phyloP scores from a whole-genome alignment of 192 early-diverging fungal species.

The Podila verticillata region DNA sequence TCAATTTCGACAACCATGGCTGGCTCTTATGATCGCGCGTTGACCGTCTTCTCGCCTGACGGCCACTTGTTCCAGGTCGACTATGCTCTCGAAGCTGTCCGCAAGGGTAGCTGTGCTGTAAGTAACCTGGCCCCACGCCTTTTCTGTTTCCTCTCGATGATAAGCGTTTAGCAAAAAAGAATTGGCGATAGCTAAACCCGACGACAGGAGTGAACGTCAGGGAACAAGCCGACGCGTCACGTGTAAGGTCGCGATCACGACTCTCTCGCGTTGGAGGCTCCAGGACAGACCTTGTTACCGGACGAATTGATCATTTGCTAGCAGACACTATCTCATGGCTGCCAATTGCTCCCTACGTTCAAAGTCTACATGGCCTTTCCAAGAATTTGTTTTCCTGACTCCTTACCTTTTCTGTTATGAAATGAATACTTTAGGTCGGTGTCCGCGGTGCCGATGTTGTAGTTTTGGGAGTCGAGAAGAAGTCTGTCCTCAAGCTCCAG shows the following conservation, averaged over 20 bases:
- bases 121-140: slow-evolving; percentile 35
- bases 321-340: background rate
- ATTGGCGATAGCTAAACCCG: background rate
- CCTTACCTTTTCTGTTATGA: background rate
- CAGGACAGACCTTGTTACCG: too few relatives aligned
- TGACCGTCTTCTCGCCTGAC: slow-evolving; percentile 99
- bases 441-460: slow-evolving; percentile 92
- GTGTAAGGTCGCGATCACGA: too few relatives aligned
- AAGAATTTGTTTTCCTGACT: background rate
- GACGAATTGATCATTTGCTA: background rate
- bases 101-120: slow-evolving; percentile 97
- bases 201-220: too few relatives aligned
- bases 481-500: slow-evolving; percentile 94
- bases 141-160: background rate
- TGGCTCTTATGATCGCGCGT: slow-evolving; percentile 68
- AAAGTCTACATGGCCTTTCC: background rate
- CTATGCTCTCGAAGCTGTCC: slow-evolving; percentile 97
- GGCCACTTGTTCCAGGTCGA: slow-evolving; percentile 99
- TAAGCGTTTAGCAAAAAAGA: background rate
- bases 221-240: too few relatives aligned
- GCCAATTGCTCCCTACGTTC: too few relatives aligned
- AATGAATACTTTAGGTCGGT: slow-evolving; percentile 76
- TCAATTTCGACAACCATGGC: slow-evolving; percentile 31
- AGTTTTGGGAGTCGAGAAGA: slow-evolving; percentile 97
- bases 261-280: too few relatives aligned